Evolutionary conservation across 805 yeast species (phyloP).

Genomic region (Yueomyces sinensis): DNA sequence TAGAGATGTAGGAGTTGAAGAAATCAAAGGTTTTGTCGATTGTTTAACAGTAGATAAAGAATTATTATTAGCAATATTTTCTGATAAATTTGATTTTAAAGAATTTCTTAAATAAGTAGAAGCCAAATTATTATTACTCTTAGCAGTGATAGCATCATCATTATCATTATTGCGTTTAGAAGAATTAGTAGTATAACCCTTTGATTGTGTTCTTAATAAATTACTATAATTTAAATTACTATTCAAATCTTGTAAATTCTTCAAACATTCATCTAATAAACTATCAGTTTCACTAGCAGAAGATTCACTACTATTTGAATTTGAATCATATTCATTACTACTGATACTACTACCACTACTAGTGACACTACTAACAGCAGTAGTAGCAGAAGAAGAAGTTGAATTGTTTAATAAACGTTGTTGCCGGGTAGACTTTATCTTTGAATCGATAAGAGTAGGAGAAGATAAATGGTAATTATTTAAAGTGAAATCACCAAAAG

Average conservation of each 20-base stretch:
- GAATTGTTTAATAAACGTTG: too few relatives aligned
- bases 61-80: background rate
- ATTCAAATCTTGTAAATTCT: too few relatives aligned
- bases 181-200: background rate
- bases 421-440: too few relatives aligned
- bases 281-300: conserved; percentile 2
- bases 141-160: background rate
- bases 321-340: conserved; percentile 1
- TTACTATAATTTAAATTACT: background rate
- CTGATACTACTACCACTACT: conserved; percentile 4
- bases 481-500: conserved; percentile 10
- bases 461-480: background rate
- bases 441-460: too few relatives aligned
- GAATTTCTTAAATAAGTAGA: background rate
- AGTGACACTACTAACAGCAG: background rate
- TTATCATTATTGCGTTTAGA: background rate
- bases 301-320: conserved; percentile 6
- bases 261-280: background rate
- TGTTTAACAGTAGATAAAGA: background rate
- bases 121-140: background rate
- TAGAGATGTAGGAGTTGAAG: conserved; percentile 3
- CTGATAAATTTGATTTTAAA: background rate
- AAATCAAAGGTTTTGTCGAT: background rate
- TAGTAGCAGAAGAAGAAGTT: conserved; percentile 1
- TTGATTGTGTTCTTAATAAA: too few relatives aligned